Percentiles rank a stretch among this genome's conserved stretches.
Conservation (phyloP, 441 rosid genomes). For the Pelargonium citronellum region DNA sequence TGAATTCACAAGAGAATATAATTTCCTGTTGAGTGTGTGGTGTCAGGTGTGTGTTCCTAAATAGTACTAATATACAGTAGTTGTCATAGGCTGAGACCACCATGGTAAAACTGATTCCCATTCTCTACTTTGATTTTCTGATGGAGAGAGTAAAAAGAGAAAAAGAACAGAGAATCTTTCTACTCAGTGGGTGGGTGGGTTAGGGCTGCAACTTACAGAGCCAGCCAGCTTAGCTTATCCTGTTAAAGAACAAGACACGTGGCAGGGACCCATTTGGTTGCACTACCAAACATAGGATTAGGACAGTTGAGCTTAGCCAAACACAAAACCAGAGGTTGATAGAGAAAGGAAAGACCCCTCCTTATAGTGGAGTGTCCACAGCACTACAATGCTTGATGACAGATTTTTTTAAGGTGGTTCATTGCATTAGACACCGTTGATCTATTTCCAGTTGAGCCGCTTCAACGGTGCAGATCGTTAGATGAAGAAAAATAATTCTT, state of each 20-base stretch:
- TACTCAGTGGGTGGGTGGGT: not conserved
- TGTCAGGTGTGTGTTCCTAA: not conserved
- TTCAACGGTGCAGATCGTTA: too few species aligned
- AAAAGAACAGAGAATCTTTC: not conserved
- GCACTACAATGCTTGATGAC: too few species aligned
- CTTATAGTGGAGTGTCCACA: not conserved
- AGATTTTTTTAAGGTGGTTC: too few species aligned
- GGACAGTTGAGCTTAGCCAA: conserved; percentile 4
- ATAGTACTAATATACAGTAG: not conserved
- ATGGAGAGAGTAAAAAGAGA: not conserved
- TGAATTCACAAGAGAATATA: not conserved
- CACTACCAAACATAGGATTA: not conserved
- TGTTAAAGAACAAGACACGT: not conserved
- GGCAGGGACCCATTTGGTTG: conserved; percentile 1
- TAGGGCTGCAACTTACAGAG: not conserved
- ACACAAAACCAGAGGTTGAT: not conserved
- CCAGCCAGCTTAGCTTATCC: not conserved
- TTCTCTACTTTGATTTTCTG: not conserved
- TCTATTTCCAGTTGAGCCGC: too few species aligned
- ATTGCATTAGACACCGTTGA: too few species aligned
- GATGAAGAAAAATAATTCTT: too few species aligned
- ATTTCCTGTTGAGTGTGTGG: not conserved
- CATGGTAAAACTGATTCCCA: not conserved
- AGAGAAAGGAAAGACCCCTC: not conserved
- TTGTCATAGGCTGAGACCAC: not conserved